A percentile compares a stretch with the other conserved stretches of the same genome.
phyloP scores from a whole-genome alignment of 306 rosid species.

The Cicer pinnatifidum region DNA sequence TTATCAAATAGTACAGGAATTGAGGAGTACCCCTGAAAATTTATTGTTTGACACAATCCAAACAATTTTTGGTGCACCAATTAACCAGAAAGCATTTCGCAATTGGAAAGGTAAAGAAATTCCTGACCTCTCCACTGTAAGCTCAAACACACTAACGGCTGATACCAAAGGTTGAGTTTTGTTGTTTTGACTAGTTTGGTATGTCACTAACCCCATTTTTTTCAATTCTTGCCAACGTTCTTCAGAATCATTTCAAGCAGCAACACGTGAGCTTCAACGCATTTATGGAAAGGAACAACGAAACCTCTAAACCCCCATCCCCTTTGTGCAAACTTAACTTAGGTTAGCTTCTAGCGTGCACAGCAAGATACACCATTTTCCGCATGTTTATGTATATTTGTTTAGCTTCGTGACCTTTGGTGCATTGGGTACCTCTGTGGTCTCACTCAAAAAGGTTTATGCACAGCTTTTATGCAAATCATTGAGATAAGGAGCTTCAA shows the following conservation, averaged over 20 bases:
- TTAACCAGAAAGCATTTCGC: constrained; percentile 81
- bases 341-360: constrained; percentile 41
- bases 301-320: constrained; percentile 50
- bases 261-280: constrained; percentile 88
- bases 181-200: constrained; percentile 17
- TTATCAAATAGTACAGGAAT: constrained; percentile 82
- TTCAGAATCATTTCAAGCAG: constrained; percentile 91
- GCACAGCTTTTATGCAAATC: constrained; percentile 39
- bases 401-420: neutral
- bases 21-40: constrained; percentile 79
- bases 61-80: constrained; percentile 80
- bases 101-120: constrained; percentile 71
- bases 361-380: constrained; percentile 35
- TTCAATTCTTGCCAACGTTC: constrained; percentile 24
- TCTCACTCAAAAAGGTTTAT: constrained; percentile 36
- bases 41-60: constrained; percentile 76
- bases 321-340: constrained; percentile 42
- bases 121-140: neutral
- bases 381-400: constrained; percentile 6
- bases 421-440: constrained; percentile 11
- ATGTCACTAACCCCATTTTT: constrained; percentile 4
- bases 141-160: neutral
- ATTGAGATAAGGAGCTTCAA: constrained; percentile 29
- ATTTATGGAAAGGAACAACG: constrained; percentile 83
- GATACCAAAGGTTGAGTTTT: neutral